phyloP scores from a whole-genome alignment of 768 basidiomycete genomes.

The Psilocybe azurescens region DNA sequence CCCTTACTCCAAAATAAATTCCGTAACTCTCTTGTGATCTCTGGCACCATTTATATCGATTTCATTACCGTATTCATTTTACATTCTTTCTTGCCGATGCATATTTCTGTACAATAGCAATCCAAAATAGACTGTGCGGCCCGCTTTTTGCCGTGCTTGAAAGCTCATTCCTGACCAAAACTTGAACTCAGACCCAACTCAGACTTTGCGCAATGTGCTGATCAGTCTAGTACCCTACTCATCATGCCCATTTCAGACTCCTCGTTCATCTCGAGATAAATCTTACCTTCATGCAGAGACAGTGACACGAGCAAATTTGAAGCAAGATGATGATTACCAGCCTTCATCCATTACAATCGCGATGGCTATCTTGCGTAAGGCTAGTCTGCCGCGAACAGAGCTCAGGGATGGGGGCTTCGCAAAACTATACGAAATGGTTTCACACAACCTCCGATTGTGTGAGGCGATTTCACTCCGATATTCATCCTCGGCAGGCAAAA shows the following conservation, averaged over 20 bases:
- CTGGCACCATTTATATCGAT: not conserved
- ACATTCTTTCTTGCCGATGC: not conserved
- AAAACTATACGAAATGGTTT: not conserved
- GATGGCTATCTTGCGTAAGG: not conserved
- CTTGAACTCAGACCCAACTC: not conserved
- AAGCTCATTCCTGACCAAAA: not conserved
- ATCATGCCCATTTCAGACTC: not conserved
- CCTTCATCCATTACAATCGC: not conserved
- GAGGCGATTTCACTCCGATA: not conserved
- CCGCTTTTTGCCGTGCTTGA: not conserved
- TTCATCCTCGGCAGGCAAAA: conserved; percentile 2
- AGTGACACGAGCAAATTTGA: not conserved
- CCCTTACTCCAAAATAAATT: not conserved
- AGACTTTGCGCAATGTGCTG: not conserved
- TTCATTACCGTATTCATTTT: not conserved
- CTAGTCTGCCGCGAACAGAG: not conserved
- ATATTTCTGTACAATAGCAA: not conserved
- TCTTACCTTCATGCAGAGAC: not conserved
- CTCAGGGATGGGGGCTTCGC: not conserved
- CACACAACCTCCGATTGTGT: not conserved
- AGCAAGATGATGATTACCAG: not conserved
- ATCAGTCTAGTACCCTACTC: not conserved
- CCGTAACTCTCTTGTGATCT: not conserved
- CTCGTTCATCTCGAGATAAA: not conserved
- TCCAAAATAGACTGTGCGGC: not conserved